phyloP scores from a whole-genome alignment of 2,329 filamentous ascomycete genomes.

The Monilinia laxa region DNA sequence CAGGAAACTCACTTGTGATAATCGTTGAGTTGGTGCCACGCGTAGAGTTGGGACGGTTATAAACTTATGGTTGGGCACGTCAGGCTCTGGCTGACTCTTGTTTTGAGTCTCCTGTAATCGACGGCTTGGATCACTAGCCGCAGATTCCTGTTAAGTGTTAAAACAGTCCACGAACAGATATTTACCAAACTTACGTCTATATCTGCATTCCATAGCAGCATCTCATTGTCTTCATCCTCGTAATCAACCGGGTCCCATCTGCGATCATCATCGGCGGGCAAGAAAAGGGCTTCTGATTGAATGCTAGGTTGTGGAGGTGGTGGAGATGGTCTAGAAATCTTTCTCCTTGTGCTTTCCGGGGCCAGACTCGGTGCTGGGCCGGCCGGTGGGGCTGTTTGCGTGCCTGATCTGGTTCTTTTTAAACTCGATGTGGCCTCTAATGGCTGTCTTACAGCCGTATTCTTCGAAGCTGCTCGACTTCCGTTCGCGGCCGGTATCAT shows the following conservation, averaged over 20 bases:
- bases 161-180: constrained; percentile 31
- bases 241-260: constrained; percentile 71
- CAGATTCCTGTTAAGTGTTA: constrained; percentile 32
- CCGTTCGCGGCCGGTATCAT: constrained; percentile 34
- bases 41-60: constrained; percentile 37
- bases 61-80: constrained; percentile 9
- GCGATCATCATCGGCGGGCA: constrained; percentile 66
- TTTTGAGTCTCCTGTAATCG: constrained; percentile 27
- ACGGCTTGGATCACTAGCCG: constrained; percentile 34
- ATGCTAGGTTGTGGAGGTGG: constrained; percentile 56
- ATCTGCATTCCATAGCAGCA: constrained; percentile 73
- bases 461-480: constrained; percentile 34
- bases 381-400: constrained; percentile 37
- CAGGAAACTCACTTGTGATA: constrained; percentile 62
- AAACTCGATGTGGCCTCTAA: constrained; percentile 36
- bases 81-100: constrained; percentile 25
- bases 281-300: constrained; percentile 67
- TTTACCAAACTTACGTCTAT: constrained; percentile 51
- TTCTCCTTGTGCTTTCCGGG: constrained; percentile 37
- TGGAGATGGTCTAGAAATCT: constrained; percentile 50
- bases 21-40: constrained; percentile 70
- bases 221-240: constrained; percentile 63
- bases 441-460: constrained; percentile 34
- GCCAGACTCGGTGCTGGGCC: constrained; percentile 26
- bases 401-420: constrained; percentile 29